Conservation (phyloP, 2,329 filamentous ascomycete species). For the Claviceps fusiformis region DNA sequence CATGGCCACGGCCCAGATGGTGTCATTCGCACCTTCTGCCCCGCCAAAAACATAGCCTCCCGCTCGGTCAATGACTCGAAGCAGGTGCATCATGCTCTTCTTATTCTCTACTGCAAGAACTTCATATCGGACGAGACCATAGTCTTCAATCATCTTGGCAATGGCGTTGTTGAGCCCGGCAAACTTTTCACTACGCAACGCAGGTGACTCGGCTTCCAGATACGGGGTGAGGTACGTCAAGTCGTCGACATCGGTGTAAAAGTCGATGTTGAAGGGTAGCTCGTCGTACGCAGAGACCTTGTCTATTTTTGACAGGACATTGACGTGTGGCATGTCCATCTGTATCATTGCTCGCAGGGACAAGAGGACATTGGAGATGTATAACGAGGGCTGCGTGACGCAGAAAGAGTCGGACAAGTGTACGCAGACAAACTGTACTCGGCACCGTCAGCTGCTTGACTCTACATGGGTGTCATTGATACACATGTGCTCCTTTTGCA, state of each 20-base stretch:
- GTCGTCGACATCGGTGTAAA: conserved; percentile 94
- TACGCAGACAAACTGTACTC: conserved; percentile 67
- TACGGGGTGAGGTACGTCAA: conserved; percentile 70
- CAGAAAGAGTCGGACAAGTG: conserved; percentile 92
- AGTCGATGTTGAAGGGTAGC: conserved; percentile 89
- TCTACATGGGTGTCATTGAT: background rate
- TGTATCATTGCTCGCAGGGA: conserved; percentile 94
- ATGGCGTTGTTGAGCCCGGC: conserved; percentile 75
- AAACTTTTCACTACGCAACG: conserved; percentile 61
- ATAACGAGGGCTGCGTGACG: conserved; percentile 83
- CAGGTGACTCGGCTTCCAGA: conserved; percentile 65
- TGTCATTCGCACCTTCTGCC: conserved; percentile 85
- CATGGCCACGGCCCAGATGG: conserved; percentile 95
- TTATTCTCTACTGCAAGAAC: conserved; percentile 94
- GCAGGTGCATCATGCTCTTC: conserved; percentile 84
- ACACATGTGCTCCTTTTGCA: background rate
- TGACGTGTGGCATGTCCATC: conserved; percentile 91
- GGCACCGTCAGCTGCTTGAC: conserved; percentile 8
- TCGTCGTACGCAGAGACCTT: conserved; percentile 75
- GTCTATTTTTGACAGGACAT: conserved; percentile 95
- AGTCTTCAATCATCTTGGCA: conserved; percentile 74
- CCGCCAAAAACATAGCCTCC: conserved; percentile 87
- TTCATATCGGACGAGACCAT: conserved; percentile 81
- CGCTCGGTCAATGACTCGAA: conserved; percentile 81
- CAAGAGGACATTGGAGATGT: conserved; percentile 85